A percentile compares a stretch with the other conserved stretches of the same genome.
These are phyloP conservation scores for Phytophthora hibernalis DNA, from an alignment of 352 stramenopile genomes.

Conservation along the genomic window DNA sequence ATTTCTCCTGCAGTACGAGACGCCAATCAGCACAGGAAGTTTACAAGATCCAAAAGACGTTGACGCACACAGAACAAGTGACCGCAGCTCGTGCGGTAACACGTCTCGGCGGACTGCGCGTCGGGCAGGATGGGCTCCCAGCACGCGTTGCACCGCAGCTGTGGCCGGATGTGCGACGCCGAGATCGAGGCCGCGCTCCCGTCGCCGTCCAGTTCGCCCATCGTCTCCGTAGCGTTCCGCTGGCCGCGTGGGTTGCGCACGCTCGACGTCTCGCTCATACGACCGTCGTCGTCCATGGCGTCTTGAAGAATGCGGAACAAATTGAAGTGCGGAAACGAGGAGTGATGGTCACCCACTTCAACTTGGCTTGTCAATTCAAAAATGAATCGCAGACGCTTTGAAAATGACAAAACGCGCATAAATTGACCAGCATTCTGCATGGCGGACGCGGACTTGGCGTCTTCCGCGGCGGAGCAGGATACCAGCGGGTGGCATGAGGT, in stretches of 20 bases:
- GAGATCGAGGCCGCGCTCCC: conserved; percentile 23
- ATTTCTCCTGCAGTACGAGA: conserved; percentile 69
- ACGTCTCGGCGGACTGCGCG: conserved; percentile 73
- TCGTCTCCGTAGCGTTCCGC: conserved; percentile 29
- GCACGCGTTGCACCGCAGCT: conserved; percentile 79
- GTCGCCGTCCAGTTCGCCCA: conserved; percentile 61
- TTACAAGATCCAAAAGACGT: neutral
- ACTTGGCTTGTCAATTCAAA: conserved; percentile 39
- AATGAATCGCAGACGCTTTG: conserved; percentile 17
- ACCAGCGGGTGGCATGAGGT: conserved; percentile 60
- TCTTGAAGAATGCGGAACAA: conserved; percentile 31
- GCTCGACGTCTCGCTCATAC: conserved; percentile 83
- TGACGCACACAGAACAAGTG: conserved; percentile 72
- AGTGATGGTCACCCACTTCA: conserved; percentile 65
- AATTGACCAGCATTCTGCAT: conserved; percentile 2
- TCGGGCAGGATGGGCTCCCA: conserved; percentile 76
- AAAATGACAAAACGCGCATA: neutral
- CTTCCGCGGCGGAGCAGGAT: conserved; percentile 12
- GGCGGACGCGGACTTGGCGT: neutral
- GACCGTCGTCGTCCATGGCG: conserved; percentile 61
- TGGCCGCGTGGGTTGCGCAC: conserved; percentile 51
- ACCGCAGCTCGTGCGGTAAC: conserved; percentile 79
- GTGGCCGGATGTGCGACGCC: conserved; percentile 51
- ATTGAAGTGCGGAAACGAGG: conserved; percentile 14
- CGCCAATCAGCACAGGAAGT: neutral